Percentiles rank a stretch among this genome's conserved stretches.
Evolutionary conservation across 768 basidiomycete species (phyloP).

Genomic region (Cubamyces lactineus): DNA sequence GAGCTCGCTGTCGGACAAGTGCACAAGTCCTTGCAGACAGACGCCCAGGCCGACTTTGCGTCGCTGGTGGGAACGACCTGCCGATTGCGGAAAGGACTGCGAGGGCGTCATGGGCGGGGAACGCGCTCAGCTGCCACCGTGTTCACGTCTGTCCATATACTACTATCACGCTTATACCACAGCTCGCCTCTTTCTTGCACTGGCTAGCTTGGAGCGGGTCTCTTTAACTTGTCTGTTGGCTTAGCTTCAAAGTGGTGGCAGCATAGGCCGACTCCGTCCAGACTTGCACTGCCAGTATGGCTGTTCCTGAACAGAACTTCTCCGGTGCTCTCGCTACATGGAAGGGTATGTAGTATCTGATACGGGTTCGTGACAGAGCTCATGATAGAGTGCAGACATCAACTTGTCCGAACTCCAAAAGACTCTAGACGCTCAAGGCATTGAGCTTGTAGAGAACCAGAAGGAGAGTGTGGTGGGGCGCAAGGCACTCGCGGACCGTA

Average conservation of each 20-base stretch:
- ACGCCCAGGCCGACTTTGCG: slow-evolving; percentile 15
- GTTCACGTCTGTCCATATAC: not conserved
- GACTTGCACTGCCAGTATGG: slow-evolving; percentile 3
- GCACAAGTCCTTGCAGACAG: slow-evolving; percentile 6
- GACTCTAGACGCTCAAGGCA: slow-evolving; percentile 87
- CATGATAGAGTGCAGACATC: slow-evolving; percentile 57
- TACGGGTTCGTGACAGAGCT: not conserved
- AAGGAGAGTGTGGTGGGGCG: slow-evolving; percentile 95
- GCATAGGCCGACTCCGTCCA: not conserved
- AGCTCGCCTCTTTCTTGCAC: not conserved
- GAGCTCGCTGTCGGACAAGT: slow-evolving; percentile 22
- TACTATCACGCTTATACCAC: slow-evolving; percentile 10
- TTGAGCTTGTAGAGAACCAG: slow-evolving; percentile 97
- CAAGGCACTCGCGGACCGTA: slow-evolving; percentile 93
- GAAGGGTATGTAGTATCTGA: slow-evolving; percentile 62
- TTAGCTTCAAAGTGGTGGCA: not conserved
- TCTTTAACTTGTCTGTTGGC: not conserved
- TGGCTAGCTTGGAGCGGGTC: slow-evolving; percentile 15
- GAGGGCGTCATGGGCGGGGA: slow-evolving; percentile 18
- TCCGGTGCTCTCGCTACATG: slow-evolving; percentile 91
- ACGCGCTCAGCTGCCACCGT: slow-evolving; percentile 11
- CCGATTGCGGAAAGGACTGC: slow-evolving; percentile 11
- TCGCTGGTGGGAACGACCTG: slow-evolving; percentile 21
- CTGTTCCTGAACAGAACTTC: slow-evolving; percentile 73
- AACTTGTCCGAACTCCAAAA: slow-evolving; percentile 91